A percentile compares a stretch with the other conserved stretches of the same genome.
phyloP scores from a whole-genome alignment of 768 basidiomycete genomes.

The Trametes villosa region DNA sequence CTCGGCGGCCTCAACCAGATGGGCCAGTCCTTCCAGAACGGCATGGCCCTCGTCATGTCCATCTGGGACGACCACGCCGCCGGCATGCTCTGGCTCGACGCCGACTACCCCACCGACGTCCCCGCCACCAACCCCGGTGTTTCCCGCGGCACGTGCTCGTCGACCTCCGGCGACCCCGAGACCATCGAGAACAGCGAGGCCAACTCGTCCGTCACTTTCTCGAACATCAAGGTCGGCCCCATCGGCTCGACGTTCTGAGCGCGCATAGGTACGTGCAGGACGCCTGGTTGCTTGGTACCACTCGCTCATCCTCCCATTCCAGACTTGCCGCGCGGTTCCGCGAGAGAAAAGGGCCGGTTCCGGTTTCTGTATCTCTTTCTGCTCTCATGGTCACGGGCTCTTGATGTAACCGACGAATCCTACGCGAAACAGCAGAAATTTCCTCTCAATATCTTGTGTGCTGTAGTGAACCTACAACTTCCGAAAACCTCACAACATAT shows the following conservation, averaged over 20 bases:
- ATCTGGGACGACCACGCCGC: conserved; percentile 59
- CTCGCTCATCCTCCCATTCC: too few species aligned
- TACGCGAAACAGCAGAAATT: background rate
- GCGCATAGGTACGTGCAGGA: conserved; percentile 34
- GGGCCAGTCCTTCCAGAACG: conserved; percentile 39
- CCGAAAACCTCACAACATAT: too few species aligned
- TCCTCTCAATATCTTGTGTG: background rate
- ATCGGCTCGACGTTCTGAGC: conserved; percentile 49
- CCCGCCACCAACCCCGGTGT: conserved; percentile 43
- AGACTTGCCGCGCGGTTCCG: too few species aligned
- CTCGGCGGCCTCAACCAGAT: conserved; percentile 43
- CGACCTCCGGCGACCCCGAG: conserved; percentile 48
- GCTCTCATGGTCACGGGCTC: background rate
- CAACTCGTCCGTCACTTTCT: conserved; percentile 51
- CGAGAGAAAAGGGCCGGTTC: too few species aligned
- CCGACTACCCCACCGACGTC: conserved; percentile 27
- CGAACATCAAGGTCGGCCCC: conserved; percentile 56
- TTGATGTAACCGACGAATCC: background rate
- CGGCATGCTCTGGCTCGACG: conserved; percentile 32
- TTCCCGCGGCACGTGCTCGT: conserved; percentile 53
- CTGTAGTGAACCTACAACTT: too few species aligned
- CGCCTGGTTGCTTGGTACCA: conserved; percentile 35
- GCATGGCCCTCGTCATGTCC: conserved; percentile 53
- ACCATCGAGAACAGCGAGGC: conserved; percentile 45
- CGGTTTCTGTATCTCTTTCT: background rate